phyloP scores from a whole-genome alignment of 1,139 yeast genomes.

The Kluyveromyces marxianus region DNA sequence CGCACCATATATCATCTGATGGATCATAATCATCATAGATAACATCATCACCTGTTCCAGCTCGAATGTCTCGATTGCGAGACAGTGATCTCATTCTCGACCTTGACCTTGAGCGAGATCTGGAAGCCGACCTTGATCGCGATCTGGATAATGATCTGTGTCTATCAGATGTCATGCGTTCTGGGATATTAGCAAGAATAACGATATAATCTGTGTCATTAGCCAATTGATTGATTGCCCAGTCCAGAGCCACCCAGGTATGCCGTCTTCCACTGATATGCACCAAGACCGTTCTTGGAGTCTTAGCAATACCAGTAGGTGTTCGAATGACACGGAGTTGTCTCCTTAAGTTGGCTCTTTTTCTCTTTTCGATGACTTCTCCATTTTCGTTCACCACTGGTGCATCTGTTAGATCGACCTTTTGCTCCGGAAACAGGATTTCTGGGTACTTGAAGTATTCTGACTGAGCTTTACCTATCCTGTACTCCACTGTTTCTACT shows the following conservation, averaged over 20 bases:
- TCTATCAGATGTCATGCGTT: conserved; percentile 1
- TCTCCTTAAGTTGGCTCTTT: conserved; percentile 14
- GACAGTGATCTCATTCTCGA: conserved; percentile 28
- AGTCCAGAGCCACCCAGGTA: conserved; percentile 77
- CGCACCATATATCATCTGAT: conserved; percentile 28
- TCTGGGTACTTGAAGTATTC: conserved; percentile 18
- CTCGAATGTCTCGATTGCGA: conserved; percentile 16
- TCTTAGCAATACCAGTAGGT: conserved; percentile 19
- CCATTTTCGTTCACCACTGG: conserved; percentile 16
- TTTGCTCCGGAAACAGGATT: conserved; percentile 14
- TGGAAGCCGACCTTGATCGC: conserved; percentile 13
- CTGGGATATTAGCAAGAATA: conserved; percentile 41
- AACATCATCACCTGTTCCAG: background rate
- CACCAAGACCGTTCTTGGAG: conserved; percentile 51
- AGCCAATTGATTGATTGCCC: conserved; percentile 46
- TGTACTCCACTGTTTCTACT: conserved; percentile 14
- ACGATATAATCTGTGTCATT: conserved; percentile 61
- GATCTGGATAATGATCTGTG: conserved; percentile 13
- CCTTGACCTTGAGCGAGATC: conserved; percentile 24
- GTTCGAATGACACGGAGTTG: conserved; percentile 17
- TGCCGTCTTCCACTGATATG: conserved; percentile 65
- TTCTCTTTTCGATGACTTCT: conserved; percentile 21
- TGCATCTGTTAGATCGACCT: conserved; percentile 5
- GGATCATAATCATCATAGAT: conserved; percentile 4
- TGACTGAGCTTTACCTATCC: conserved; percentile 10